Percentiles rank a stretch among this genome's conserved stretches.
Conservation (phyloP, 192 early-diverging fungal genomes). For the Coemansia sp. region DNA sequence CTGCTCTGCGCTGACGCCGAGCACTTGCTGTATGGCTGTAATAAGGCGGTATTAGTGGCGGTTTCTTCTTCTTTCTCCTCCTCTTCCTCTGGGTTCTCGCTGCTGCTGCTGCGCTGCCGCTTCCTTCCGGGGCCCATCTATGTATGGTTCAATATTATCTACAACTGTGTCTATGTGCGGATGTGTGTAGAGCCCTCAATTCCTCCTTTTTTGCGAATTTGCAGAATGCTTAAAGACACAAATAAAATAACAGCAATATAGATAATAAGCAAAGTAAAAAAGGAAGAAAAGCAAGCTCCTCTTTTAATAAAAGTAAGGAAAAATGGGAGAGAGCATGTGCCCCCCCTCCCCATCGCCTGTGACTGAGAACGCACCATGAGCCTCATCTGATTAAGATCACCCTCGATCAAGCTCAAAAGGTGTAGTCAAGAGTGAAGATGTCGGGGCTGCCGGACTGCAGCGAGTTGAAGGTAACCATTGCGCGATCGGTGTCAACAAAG, state of each 20-base stretch:
- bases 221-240: too few species aligned
- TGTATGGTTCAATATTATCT: background rate
- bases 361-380: too few species aligned
- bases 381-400: too few species aligned
- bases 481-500: conserved; percentile 34
- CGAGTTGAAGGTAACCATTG: conserved; percentile 38
- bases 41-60: background rate
- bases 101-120: background rate
- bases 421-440: conserved; percentile 26
- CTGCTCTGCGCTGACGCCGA: conserved; percentile 33
- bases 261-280: too few species aligned
- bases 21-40: conserved; percentile 21
- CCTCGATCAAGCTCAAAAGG: background rate
- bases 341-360: too few species aligned
- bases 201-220: too few species aligned
- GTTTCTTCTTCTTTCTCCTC: too few species aligned
- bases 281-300: background rate
- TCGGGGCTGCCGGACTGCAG: conserved; percentile 40
- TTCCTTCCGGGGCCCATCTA: background rate
- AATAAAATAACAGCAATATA: too few species aligned
- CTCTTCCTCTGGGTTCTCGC: background rate
- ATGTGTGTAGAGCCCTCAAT: too few species aligned
- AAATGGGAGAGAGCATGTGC: background rate
- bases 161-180: too few species aligned
- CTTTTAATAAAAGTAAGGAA: background rate